phyloP scores from a whole-genome alignment of 2,329 filamentous ascomycete genomes.

The Ascomycota sp. region DNA sequence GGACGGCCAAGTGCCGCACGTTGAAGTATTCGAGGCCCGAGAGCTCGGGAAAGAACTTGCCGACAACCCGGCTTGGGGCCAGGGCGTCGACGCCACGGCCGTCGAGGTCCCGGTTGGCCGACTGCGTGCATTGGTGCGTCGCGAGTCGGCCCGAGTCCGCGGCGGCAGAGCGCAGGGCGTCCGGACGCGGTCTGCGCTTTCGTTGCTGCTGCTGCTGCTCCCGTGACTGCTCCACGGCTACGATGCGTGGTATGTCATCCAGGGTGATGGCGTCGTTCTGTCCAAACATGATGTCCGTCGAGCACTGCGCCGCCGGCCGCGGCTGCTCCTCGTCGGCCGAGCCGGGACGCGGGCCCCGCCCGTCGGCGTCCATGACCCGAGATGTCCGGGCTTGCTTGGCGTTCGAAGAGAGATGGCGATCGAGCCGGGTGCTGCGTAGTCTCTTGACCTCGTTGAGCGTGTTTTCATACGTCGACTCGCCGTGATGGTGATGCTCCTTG shows the following conservation, averaged over 20 bases:
- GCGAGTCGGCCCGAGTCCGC: constrained; percentile 27
- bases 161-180: constrained; percentile 39
- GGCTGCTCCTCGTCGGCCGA: constrained; percentile 43
- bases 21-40: constrained; percentile 95
- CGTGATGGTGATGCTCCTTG: constrained; percentile 29
- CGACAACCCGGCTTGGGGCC: constrained; percentile 33
- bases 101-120: constrained; percentile 28
- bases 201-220: constrained; percentile 73
- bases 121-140: constrained; percentile 45
- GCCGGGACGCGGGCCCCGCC: constrained; percentile 48
- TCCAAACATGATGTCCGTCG: constrained; percentile 68
- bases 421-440: constrained; percentile 77
- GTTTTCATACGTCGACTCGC: constrained; percentile 73
- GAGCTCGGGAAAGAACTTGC: constrained; percentile 89
- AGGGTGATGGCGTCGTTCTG: constrained; percentile 80
- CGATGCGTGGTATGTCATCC: constrained; percentile 90
- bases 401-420: constrained; percentile 84
- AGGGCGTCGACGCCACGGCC: constrained; percentile 30
- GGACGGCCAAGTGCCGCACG: constrained; percentile 78
- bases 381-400: constrained; percentile 81
- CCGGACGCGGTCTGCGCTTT: constrained; percentile 27
- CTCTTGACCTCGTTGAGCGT: constrained; percentile 89
- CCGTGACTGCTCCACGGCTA: constrained; percentile 83
- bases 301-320: constrained; percentile 19
- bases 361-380: constrained; percentile 55